Conservation (phyloP, 2,329 filamentous ascomycete genomes). For the Aspergillus floridensis region DNA sequence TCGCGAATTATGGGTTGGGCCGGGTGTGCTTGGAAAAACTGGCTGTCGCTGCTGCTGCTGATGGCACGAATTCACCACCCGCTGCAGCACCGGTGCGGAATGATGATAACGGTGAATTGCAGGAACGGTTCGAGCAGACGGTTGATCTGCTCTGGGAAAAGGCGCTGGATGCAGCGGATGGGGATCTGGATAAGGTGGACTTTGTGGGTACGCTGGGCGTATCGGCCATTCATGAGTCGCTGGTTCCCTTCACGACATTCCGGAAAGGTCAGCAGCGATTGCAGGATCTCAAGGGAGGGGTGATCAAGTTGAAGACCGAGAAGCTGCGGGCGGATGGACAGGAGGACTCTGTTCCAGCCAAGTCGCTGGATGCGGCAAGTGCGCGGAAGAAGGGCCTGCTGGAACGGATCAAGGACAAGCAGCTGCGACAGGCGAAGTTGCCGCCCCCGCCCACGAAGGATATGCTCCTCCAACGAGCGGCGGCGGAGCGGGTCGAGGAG, state of each 20-base stretch:
- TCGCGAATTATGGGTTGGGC: slow-evolving; percentile 43
- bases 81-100: slow-evolving; percentile 7
- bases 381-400: slow-evolving; percentile 62
- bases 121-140: slow-evolving; percentile 50
- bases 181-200: slow-evolving; percentile 33
- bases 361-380: slow-evolving; percentile 28
- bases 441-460: slow-evolving; percentile 49
- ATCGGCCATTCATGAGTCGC: slow-evolving; percentile 37
- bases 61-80: neutral
- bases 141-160: slow-evolving; percentile 48
- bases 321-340: slow-evolving; percentile 25
- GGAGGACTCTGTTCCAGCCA: slow-evolving; percentile 15
- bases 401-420: slow-evolving; percentile 72
- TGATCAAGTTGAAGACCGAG: slow-evolving; percentile 37
- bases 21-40: slow-evolving; percentile 39
- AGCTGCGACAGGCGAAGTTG: slow-evolving; percentile 50
- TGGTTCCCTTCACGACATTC: slow-evolving; percentile 34
- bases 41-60: neutral
- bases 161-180: slow-evolving; percentile 33
- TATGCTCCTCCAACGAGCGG: slow-evolving; percentile 61
- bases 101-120: slow-evolving; percentile 41
- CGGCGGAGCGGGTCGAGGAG: slow-evolving; percentile 66
- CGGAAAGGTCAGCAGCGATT: slow-evolving; percentile 42
- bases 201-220: slow-evolving; percentile 35
- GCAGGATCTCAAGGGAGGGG: slow-evolving; percentile 41